Base-by-base conservation (phyloP, 1,284 basidiomycete genomes). In the Xerocomus minutiporus region DNA sequence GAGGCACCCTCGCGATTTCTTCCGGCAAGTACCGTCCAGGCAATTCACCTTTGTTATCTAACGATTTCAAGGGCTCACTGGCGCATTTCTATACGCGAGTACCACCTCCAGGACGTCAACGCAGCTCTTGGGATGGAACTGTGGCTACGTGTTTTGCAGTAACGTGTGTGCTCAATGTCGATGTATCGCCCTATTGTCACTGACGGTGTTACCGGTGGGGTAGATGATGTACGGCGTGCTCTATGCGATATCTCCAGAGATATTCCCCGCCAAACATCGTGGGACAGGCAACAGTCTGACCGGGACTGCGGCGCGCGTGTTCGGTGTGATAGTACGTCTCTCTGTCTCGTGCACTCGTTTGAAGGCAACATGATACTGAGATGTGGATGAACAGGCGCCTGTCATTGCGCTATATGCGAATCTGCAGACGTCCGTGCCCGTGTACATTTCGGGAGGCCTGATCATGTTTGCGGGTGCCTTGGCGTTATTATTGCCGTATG, bases 401-500 rank as follows among this genome's bases (percentile, higher is more conserved):
- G 75, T 91, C 41, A 84, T 90, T 53, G 87, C 86, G 5, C 64
- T 89, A 3, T 88, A 84, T 58, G 83, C 84, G 0, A 77, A 88
- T 60, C 65, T 88, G 28, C 71, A 71, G 36, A 87, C 84, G 0
- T 73, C 82, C 0, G 81, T 82, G 0, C 91, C 91, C 0, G 86
- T 93, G 36, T 93, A 86, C 61, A 82, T 91, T 55, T 79, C 86
- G 12, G 90, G 86, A 1, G 82, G 77, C 12, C 71, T 93, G 52
- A 83, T 91, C 65, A 71, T 92, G 11, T 72, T 78, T 23, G 78
- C 86, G 2, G 86, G 86, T 0, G 57, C 78, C 4, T 62, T 91
- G 44, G 81, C 87, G 25, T 64, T 91, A n/a, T 63, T 89, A 12
- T 72, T 93, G 47, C 91, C 91, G 0, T 88, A 84, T 57, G 88